These are phyloP conservation scores for Barnettozyma pratensis DNA, from an alignment of 805 yeast species.

Conservation along the genomic window DNA sequence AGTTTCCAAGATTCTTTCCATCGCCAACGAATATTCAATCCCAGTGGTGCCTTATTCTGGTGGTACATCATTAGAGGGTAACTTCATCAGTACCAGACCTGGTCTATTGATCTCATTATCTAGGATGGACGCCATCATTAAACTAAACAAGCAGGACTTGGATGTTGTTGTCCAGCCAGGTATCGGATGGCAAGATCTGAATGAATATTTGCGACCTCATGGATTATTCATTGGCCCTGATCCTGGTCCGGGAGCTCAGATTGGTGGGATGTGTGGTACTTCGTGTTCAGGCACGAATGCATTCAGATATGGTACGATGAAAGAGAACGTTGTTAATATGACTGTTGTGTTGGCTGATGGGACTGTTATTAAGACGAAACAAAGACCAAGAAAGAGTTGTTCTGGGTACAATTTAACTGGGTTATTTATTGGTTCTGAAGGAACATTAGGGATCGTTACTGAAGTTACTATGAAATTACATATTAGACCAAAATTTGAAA, in stretches of 20 bases:
- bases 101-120: conserved; percentile 44
- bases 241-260: conserved; percentile 69
- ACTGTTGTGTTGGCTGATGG: conserved; percentile 77
- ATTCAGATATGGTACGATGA: conserved; percentile 48
- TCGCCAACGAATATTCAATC: conserved; percentile 48
- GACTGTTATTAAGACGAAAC: conserved; percentile 60
- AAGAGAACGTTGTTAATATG: conserved; percentile 35
- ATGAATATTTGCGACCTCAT: conserved; percentile 39
- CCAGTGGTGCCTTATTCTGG: conserved; percentile 74
- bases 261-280: conserved; percentile 69
- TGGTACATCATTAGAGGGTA: conserved; percentile 76
- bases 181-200: conserved; percentile 65
- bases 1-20: conserved; percentile 53
- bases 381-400: conserved; percentile 64
- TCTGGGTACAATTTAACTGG: conserved; percentile 49
- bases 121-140: conserved; percentile 48
- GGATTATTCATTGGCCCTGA: conserved; percentile 76
- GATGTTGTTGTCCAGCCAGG: conserved; percentile 74
- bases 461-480: conserved; percentile 66
- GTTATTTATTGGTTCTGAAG: conserved; percentile 58
- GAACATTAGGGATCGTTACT: conserved; percentile 68
- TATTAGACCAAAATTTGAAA: conserved; percentile 53
- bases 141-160: conserved; percentile 53
- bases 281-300: conserved; percentile 76
- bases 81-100: conserved; percentile 60